These are phyloP conservation scores for Fusarium agapanthi DNA, from an alignment of 2,329 filamentous ascomycete genomes.

Conservation along the genomic window DNA sequence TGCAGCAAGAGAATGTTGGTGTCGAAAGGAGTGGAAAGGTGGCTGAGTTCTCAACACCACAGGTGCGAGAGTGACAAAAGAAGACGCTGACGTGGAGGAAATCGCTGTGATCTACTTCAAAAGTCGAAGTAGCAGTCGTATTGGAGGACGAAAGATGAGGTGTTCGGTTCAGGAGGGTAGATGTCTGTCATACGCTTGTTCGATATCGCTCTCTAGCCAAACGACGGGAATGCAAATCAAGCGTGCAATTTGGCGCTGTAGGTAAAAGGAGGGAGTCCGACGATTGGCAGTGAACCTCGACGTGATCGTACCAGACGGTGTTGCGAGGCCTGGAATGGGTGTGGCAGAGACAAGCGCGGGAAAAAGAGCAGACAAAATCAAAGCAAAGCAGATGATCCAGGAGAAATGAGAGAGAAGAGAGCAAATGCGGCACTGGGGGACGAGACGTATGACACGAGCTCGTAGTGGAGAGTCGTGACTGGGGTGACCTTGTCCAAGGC, in stretches of 20 bases:
- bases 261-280: constrained; percentile 32
- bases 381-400: constrained; percentile 24
- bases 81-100: constrained; percentile 7
- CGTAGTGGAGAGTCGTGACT: constrained; percentile 25
- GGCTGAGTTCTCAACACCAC: constrained; percentile 40
- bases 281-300: constrained; percentile 37
- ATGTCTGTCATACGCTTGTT: constrained; percentile 22
- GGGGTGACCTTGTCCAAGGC: constrained; percentile 29
- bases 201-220: constrained; percentile 27
- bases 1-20: constrained; percentile 34
- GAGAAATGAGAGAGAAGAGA: constrained; percentile 33
- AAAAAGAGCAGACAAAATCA: constrained; percentile 17
- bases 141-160: constrained; percentile 13
- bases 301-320: constrained; percentile 47
- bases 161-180: background rate
- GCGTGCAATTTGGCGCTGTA: constrained; percentile 29
- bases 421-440: constrained; percentile 26
- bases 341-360: constrained; percentile 35
- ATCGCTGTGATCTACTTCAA: constrained; percentile 1
- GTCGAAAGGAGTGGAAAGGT: constrained; percentile 36
- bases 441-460: constrained; percentile 27
- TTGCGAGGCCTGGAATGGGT: constrained; percentile 45
- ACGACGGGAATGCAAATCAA: constrained; percentile 24
- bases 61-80: constrained; percentile 36
- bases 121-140: constrained; percentile 10